A percentile compares a stretch with the other conserved stretches of the same genome.
Evolutionary conservation across 306 rosid species (phyloP).

Genomic region (Prunus campanulata): DNA sequence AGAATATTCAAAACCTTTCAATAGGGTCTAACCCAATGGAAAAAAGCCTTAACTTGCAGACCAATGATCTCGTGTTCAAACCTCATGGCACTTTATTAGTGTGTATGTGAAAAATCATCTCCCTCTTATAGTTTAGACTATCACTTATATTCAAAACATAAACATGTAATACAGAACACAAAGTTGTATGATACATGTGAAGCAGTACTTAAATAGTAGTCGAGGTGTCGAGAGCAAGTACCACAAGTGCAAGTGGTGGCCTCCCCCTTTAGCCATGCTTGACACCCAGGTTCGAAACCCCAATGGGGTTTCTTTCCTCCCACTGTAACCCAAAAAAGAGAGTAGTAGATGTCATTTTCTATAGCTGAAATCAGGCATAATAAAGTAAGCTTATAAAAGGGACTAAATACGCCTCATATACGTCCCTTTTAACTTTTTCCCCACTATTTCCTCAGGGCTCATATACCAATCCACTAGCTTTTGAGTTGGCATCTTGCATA

Average conservation of each 20-base stretch:
- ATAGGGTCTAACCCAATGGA: too few species aligned
- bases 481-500: conserved; percentile 40
- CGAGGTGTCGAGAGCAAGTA: not conserved
- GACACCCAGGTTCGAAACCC: too few species aligned
- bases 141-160: too few species aligned
- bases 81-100: fast-evolving
- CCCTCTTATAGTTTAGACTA: too few species aligned
- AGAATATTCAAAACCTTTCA: too few species aligned
- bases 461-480: conserved; percentile 31
- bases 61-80: too few species aligned
- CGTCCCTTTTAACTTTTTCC: not conserved
- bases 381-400: not conserved
- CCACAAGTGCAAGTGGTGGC: too few species aligned
- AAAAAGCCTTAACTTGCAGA: too few species aligned
- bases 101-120: too few species aligned
- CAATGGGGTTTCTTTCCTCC: too few species aligned
- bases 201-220: conserved; percentile 18
- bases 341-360: not conserved
- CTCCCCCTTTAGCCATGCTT: too few species aligned
- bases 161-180: not conserved
- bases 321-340: not conserved
- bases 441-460: conserved; percentile 1
- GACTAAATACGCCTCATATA: not conserved
- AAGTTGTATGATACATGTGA: not conserved
- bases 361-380: not conserved